A percentile compares a stretch with the other conserved stretches of the same genome.
phyloP scores from a whole-genome alignment of 2,329 filamentous ascomycete genomes.

The Aureobasidium sp. region DNA sequence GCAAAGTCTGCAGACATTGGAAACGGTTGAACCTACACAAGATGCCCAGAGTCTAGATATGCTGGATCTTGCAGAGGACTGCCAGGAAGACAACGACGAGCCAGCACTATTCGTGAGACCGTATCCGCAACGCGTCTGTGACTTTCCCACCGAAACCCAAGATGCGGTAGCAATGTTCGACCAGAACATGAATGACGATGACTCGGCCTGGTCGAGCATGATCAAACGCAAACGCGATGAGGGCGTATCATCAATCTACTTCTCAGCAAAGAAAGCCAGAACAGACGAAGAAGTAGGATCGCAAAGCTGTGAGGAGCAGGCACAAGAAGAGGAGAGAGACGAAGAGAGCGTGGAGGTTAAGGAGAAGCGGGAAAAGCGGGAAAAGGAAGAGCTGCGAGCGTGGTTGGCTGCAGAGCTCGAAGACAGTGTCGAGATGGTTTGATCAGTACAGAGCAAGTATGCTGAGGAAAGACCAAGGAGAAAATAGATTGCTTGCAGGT shows the following conservation, averaged over 20 bases:
- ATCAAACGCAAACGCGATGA: conserved; percentile 1
- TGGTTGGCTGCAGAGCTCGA: conserved; percentile 36
- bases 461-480: not conserved
- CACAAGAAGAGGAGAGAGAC: not conserved
- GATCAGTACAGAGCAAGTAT: not conserved
- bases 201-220: not conserved
- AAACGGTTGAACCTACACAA: not conserved
- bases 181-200: not conserved
- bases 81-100: not conserved
- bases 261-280: not conserved
- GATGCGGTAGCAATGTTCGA: not conserved
- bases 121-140: not conserved
- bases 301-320: not conserved
- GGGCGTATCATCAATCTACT: not conserved
- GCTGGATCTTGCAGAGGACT: not conserved
- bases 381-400: conserved; percentile 27
- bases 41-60: not conserved
- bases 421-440: conserved; percentile 32
- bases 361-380: not conserved
- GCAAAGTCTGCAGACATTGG: not conserved
- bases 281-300: not conserved
- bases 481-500: not conserved
- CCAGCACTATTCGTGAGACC: not conserved
- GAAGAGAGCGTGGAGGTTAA: conserved; percentile 6
- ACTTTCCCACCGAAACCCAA: not conserved